Conservation (phyloP, 1,139 yeast genomes). For the Hanseniaspora gamundiae region DNA sequence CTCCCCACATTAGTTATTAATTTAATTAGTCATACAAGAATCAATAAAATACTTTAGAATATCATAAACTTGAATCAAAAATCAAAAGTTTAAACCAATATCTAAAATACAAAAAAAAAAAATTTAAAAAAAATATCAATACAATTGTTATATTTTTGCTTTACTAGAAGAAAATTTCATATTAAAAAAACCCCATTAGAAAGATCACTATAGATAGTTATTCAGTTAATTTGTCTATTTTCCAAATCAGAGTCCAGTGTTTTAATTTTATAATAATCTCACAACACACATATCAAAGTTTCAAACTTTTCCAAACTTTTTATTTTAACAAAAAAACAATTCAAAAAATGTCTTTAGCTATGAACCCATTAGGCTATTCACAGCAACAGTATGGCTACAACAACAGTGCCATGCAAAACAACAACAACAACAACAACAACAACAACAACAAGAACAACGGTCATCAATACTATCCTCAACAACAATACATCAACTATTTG, state of each 20-base stretch:
- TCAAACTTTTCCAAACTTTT: background rate
- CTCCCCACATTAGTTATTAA: too few relatives aligned
- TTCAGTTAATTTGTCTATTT: conserved; percentile 1
- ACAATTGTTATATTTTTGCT: too few relatives aligned
- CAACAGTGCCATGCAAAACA: background rate
- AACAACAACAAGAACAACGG: background rate
- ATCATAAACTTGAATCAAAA: too few relatives aligned
- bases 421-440: too few relatives aligned
- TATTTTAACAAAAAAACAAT: background rate
- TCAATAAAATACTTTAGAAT: too few relatives aligned
- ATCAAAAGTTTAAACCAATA: too few relatives aligned
- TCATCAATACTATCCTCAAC: background rate
- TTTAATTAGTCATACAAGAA: too few relatives aligned
- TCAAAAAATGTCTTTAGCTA: background rate
- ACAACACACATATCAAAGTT: background rate
- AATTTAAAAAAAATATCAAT: too few relatives aligned
- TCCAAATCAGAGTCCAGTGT: background rate
- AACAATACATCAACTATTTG: background rate
- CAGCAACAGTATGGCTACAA: background rate
- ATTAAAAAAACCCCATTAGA: too few relatives aligned
- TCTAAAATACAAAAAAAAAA: too few relatives aligned
- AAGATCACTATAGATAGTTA: background rate
- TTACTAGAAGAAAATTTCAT: too few relatives aligned
- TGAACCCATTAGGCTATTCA: background rate
- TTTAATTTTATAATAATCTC: background rate